Base-by-base conservation (phyloP, 176 grass and related monocot genomes). In the Avena sativa region DNA sequence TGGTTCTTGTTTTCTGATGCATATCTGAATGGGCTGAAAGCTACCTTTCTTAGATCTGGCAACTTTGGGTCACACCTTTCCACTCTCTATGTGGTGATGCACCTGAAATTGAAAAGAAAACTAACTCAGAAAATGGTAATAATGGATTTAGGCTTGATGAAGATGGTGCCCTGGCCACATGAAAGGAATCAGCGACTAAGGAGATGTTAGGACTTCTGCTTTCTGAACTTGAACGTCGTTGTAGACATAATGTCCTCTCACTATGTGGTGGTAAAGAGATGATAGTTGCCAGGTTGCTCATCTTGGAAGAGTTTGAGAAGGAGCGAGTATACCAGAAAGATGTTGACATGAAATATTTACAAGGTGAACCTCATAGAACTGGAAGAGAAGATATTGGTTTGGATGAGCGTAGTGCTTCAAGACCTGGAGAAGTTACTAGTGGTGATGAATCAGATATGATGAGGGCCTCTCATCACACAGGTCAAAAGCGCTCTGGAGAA, bases 1-100 rank as follows among this genome's bases (percentile, higher is more conserved):
- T 99, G 97, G 97, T 99, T 99, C 81, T 87, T 99, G 68, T 99
- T 99, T 90, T 99, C 97, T n/a, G 97, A 99, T 90, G 92, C 92
- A 89, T 99, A 93, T 83, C 81, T 99, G 80, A 97, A 96, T 87
- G 97, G 97, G 23, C 43, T 99, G 71, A 88, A 94, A 77, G 89
- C 89, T 69, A 97, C 94, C 82, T 99, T 99, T 91, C 92, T 97
- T 88, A 88, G 97, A 88, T 87, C 92, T 28, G 84, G 91, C 77
- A 94, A 94, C 79, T 97, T 89, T 61, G 97, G 61, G 94, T 99
- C 48, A 79, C 81, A 32, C 84, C 87, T 12, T 99, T 89, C 48
- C 94, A 99, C 86, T 97, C 89, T 38, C 84, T 99, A 75, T 94
- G 92, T 60, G 97, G 92, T 3, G 92, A 99, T 94, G 87, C 97